Percentiles rank a stretch among this genome's conserved stretches.
These are phyloP conservation scores for Cytospora chrysosperma DNA, from an alignment of 2,329 filamentous ascomycete genomes.

Conservation along the genomic window DNA sequence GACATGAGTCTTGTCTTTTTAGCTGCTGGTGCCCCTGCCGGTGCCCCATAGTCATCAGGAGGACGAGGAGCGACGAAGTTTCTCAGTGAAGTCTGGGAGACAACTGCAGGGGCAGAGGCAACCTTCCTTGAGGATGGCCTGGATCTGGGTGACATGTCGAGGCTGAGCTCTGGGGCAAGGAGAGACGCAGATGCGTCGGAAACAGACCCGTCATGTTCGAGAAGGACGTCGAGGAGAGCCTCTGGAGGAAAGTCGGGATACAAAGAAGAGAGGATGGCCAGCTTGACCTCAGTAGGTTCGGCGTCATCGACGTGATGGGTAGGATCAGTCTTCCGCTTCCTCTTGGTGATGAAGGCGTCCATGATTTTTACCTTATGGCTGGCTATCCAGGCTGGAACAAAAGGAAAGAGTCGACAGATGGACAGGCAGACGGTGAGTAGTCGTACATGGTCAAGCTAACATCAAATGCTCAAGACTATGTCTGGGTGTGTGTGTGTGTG, in stretches of 20 bases:
- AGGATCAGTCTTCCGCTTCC: slow-evolving; percentile 47
- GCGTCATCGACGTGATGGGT: slow-evolving; percentile 45
- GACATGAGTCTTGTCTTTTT: slow-evolving; percentile 57
- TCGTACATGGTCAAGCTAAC: not conserved
- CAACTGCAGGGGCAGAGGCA: slow-evolving; percentile 3
- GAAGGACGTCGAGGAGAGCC: slow-evolving; percentile 72
- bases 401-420: not conserved
- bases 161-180: slow-evolving; percentile 42
- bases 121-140: slow-evolving; percentile 6
- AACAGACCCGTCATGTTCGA: slow-evolving; percentile 77
- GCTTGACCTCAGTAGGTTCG: slow-evolving; percentile 85
- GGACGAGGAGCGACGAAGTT: slow-evolving; percentile 41
- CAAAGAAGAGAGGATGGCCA: slow-evolving; percentile 79
- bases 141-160: slow-evolving; percentile 6
- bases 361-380: slow-evolving; percentile 37
- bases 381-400: not conserved
- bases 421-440: not conserved
- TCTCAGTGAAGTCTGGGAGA: slow-evolving; percentile 60
- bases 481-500: no score
- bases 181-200: slow-evolving; percentile 54
- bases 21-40: slow-evolving; percentile 22
- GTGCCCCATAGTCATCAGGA: not conserved
- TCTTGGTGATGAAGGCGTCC: slow-evolving; percentile 56
- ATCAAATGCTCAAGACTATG: no score
- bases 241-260: slow-evolving; percentile 64